Percentiles rank a stretch among this genome's conserved stretches.
Evolutionary conservation across 129 eudicot species (phyloP).

Genomic region (Heracleum sosnowskyi): DNA sequence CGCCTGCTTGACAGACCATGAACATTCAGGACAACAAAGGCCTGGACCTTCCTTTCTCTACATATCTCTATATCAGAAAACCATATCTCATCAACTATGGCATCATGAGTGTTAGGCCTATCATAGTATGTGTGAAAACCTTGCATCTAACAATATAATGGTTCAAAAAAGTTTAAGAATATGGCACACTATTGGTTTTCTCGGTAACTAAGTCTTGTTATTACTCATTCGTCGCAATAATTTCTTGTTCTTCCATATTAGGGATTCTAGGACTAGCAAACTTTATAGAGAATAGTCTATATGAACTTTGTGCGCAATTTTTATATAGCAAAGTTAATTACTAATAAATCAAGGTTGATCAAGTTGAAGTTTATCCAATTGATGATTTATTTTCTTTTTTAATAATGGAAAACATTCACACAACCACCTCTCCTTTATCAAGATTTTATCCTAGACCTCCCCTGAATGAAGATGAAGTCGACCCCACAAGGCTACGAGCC

Average conservation of each 20-base stretch:
- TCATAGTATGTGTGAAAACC: constrained; percentile 8
- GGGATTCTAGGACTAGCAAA: background rate
- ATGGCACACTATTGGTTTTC: background rate
- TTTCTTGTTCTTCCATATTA: background rate
- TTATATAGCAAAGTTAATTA: background rate
- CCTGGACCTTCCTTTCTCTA: constrained; percentile 17
- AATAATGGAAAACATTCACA: too few species aligned
- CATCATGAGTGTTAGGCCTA: constrained; percentile 28
- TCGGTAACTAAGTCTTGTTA: background rate
- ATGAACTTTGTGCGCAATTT: background rate
- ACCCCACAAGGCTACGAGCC: too few species aligned
- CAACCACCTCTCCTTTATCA: too few species aligned
- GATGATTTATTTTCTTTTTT: too few species aligned
- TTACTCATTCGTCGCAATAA: background rate
- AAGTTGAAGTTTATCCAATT: too few species aligned
- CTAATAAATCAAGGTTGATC: background rate
- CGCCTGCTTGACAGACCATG: background rate
- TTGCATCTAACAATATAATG: background rate
- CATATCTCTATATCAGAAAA: constrained; percentile 14
- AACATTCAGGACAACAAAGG: background rate
- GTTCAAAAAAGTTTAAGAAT: background rate
- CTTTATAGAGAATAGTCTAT: background rate
- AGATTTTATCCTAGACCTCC: too few species aligned
- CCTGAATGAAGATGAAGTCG: too few species aligned
- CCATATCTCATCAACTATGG: constrained; percentile 35